phyloP scores from a whole-genome alignment of 2,329 filamentous ascomycete species.

The Cercospora berteroae region DNA sequence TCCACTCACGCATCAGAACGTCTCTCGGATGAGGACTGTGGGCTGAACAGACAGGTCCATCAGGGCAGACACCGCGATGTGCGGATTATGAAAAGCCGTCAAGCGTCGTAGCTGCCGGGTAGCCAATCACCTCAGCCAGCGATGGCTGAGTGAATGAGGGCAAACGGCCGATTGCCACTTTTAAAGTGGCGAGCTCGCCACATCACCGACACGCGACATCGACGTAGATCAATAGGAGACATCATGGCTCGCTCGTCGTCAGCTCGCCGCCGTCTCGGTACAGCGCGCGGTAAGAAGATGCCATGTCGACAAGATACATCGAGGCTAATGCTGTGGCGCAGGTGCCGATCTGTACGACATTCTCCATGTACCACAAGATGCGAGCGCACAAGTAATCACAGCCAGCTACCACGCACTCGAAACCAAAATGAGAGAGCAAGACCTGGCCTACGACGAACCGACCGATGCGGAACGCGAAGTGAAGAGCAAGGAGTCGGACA shows the following conservation, averaged over 20 bases:
- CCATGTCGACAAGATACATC: background rate
- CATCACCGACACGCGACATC: background rate
- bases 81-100: background rate
- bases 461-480: background rate
- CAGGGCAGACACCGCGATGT: background rate
- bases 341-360: slow-evolving; percentile 3
- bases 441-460: slow-evolving; percentile 13
- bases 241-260: background rate
- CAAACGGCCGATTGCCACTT: background rate
- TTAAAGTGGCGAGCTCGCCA: background rate
- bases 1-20: slow-evolving; percentile 32
- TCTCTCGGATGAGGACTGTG: slow-evolving; percentile 25
- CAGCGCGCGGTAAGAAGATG: background rate
- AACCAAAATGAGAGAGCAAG: background rate
- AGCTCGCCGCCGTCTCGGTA: background rate
- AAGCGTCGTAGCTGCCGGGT: background rate
- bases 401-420: background rate
- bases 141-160: background rate
- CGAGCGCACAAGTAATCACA: background rate
- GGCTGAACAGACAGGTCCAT: background rate
- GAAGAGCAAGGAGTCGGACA: background rate
- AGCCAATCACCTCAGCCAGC: background rate
- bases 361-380: slow-evolving; percentile 10
- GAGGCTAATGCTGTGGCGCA: background rate
- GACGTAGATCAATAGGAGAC: background rate